Base-by-base conservation (phyloP, 208 protist species). In the Kentomonas sorsogonicus region DNA sequence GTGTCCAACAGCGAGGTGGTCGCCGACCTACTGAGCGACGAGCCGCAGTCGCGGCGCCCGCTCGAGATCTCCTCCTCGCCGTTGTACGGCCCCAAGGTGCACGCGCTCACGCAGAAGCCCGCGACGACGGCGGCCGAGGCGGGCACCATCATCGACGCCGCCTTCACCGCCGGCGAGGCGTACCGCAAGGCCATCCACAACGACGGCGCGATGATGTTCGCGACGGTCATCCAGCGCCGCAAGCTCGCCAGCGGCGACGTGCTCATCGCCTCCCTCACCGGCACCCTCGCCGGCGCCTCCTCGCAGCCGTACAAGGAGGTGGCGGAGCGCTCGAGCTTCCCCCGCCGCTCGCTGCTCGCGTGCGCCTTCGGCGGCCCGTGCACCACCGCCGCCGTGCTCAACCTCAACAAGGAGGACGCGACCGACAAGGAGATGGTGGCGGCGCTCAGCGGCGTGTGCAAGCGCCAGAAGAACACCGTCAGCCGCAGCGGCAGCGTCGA, bases 51-150 rank as follows among this genome's bases (percentile, higher is more conserved):
- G 18, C 9, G 44, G 2, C 47, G 43, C 18, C 53, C 53, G 18
- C 74, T 81, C n/a, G 62, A 67, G 27, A 53, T 81, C 16, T 58
- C 22, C 22, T 63, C 56, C 13, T 81, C 74, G 23, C 74, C 74
- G 18, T 51, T 81, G 16, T 75, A 48, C 44, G 70, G 70, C 61
- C 56, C 62, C 20, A 55, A 48, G n/a, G 47, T 72, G 4, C 29
- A 58, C 18, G 52, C 45, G 27, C 20, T 60, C 5, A 40, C 38
- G 44, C 13, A 44, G 11, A 13, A 20, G 11, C 50, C 34, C 16
- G 60, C 41, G 18, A 54, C 47, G 36, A 60, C 26, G 43, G 69
- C 58, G 11, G 60, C 53, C 4, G 56, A 71, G 46, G 33, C 73
- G 38, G 38, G n/a, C 45, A 60, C 44, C 43, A n/a, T 59, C 15